These are phyloP conservation scores for Moesziomyces globuligerus DNA, from an alignment of 1,284 basidiomycete species.

Conservation along the genomic window DNA sequence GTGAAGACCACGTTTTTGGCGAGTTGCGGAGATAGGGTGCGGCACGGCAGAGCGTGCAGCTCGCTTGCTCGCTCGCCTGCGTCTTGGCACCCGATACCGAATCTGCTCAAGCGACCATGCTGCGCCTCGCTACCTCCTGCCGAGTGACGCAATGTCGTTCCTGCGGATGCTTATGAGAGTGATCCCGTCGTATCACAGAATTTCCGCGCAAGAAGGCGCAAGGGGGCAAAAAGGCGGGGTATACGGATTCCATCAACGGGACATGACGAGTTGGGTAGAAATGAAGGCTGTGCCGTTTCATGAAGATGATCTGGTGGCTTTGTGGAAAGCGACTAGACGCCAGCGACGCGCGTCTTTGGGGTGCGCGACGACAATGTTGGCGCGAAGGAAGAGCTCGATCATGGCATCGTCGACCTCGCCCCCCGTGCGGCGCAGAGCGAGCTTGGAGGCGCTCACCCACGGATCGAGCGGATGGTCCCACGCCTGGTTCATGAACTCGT, in stretches of 20 bases:
- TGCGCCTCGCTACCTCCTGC: background rate
- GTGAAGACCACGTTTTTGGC: too few species aligned
- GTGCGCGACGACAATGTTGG: conserved; percentile 34
- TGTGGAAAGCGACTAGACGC: conserved; percentile 40
- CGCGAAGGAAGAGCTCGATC: conserved; percentile 42
- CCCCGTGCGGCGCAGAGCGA: conserved; percentile 20
- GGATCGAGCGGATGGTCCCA: conserved; percentile 47
- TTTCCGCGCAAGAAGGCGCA: background rate
- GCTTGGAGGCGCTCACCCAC: conserved; percentile 26
- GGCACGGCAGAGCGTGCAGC: too few species aligned
- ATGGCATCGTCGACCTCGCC: conserved; percentile 46
- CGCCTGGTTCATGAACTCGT: conserved; percentile 43
- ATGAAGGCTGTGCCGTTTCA: background rate
- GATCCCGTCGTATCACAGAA: too few species aligned
- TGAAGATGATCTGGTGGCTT: conserved; percentile 11
- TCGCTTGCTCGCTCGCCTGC: background rate
- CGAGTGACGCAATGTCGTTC: too few species aligned
- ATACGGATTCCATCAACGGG: background rate
- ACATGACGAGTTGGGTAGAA: background rate
- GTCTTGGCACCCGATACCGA: background rate
- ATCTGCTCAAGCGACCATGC: background rate
- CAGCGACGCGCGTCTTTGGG: conserved; percentile 37
- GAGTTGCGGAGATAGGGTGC: too few species aligned
- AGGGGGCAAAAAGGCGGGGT: background rate
- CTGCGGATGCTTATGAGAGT: too few species aligned